A percentile compares a stretch with the other conserved stretches of the same genome.
phyloP scores from a whole-genome alignment of 2,329 filamentous ascomycete genomes.

The Pseudogymnoascus sp. region DNA sequence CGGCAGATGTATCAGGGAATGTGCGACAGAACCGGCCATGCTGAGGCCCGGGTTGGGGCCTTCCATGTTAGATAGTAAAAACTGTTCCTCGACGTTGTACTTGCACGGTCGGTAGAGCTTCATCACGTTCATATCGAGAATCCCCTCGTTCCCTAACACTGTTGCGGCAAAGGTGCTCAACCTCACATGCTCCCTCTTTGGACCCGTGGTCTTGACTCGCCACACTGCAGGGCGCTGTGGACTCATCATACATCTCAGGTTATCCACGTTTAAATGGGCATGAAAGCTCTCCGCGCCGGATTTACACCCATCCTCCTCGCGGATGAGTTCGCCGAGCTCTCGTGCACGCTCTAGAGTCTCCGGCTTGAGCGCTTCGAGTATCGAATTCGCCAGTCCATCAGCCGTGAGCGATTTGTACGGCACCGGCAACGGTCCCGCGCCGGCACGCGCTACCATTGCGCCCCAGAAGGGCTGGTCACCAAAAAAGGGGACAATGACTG shows the following conservation, averaged over 20 bases:
- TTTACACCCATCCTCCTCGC: constrained; percentile 55
- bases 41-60: constrained; percentile 19
- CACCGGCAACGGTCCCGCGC: constrained; percentile 63
- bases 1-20: constrained; percentile 16
- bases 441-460: constrained; percentile 61
- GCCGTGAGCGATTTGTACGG: constrained; percentile 61
- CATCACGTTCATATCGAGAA: constrained; percentile 40
- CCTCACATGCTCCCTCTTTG: constrained; percentile 33
- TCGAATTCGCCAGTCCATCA: constrained; percentile 57
- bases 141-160: constrained; percentile 54
- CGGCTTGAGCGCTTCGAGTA: constrained; percentile 50
- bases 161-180: constrained; percentile 68
- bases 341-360: constrained; percentile 48
- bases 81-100: constrained; percentile 17
- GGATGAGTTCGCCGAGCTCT: constrained; percentile 49
- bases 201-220: constrained; percentile 60
- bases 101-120: constrained; percentile 18
- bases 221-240: constrained; percentile 64
- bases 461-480: constrained; percentile 79
- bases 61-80: constrained; percentile 17
- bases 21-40: constrained; percentile 19
- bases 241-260: constrained; percentile 59
- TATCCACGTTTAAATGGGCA: constrained; percentile 55
- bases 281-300: constrained; percentile 62
- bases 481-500: constrained; percentile 76